A percentile compares a stretch with the other conserved stretches of the same genome.
Conservation (phyloP, 2,329 filamentous ascomycete genomes). For the Ambrosiella beaveri region DNA sequence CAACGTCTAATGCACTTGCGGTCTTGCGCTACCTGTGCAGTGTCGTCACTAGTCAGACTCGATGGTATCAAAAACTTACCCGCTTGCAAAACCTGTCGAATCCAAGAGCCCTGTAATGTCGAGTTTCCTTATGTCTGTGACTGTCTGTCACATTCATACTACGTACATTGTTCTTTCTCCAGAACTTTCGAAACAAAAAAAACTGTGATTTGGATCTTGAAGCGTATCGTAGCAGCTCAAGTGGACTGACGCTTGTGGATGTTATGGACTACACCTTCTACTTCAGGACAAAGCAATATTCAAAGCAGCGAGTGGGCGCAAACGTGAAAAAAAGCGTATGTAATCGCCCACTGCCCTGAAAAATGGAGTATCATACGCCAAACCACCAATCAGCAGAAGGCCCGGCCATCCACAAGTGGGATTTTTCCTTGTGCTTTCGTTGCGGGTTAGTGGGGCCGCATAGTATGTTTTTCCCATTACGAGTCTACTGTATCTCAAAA, state of each 20-base stretch:
- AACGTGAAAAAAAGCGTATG: neutral
- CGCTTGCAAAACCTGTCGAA: neutral
- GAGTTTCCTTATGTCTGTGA: too few relatives aligned
- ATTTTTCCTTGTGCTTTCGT: neutral
- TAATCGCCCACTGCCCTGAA: neutral
- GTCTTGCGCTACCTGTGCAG: neutral
- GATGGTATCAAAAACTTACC: neutral
- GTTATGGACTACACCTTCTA: constrained; percentile 1
- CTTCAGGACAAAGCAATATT: constrained; percentile 1
- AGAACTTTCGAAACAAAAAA: too few relatives aligned
- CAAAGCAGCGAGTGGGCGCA: constrained; percentile 1
- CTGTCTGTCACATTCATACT: too few relatives aligned
- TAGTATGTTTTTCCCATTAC: neutral
- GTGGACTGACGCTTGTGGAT: neutral
- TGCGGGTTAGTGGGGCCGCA: neutral
- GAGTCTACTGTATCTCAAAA: neutral
- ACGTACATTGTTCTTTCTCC: too few relatives aligned
- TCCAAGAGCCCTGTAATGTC: too few relatives aligned
- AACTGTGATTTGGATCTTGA: neutral
- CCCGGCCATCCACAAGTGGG: neutral
- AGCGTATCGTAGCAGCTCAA: neutral
- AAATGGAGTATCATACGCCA: neutral
- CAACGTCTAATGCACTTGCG: constrained; percentile 1
- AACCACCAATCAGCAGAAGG: neutral
- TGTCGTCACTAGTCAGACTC: neutral